phyloP scores from a whole-genome alignment of 345 rosid genomes.

The Eucalyptus curtisii region DNA sequence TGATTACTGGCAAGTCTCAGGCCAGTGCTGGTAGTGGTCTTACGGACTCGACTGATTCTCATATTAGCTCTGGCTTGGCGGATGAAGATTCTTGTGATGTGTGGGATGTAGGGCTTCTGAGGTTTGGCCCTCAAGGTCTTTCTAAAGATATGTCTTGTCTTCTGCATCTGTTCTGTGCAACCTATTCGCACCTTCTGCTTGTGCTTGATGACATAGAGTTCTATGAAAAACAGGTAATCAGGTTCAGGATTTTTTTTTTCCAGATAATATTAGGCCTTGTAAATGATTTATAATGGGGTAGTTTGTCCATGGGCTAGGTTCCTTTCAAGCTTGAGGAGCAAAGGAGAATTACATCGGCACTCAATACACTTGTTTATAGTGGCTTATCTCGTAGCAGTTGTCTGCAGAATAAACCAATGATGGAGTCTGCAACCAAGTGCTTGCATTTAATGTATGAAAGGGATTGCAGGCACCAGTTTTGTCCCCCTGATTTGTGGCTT shows the following conservation, averaged over 20 bases:
- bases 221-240: conserved; percentile 87
- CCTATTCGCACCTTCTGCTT: conserved; percentile 81
- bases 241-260: background rate
- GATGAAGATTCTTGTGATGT: conserved; percentile 31
- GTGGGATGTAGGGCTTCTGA: conserved; percentile 68
- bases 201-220: conserved; percentile 98
- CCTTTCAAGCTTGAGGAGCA: conserved; percentile 84
- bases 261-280: background rate
- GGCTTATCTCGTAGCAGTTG: conserved; percentile 38
- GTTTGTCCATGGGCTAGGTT: conserved; percentile 30
- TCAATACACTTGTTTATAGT: conserved; percentile 83
- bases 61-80: conserved; percentile 19
- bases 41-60: conserved; percentile 14
- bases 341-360: conserved; percentile 62
- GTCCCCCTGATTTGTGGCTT: conserved; percentile 84
- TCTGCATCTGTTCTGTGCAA: conserved; percentile 83
- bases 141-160: conserved; percentile 62
- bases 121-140: conserved; percentile 58
- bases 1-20: conserved; percentile 66
- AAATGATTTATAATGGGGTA: background rate
- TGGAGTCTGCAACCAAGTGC: conserved; percentile 87
- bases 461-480: conserved; percentile 86
- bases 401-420: conserved; percentile 45
- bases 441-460: conserved; percentile 92
- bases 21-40: conserved; percentile 10